phyloP scores from a whole-genome alignment of 768 basidiomycete species.

The Clitopilus passeckerianus region DNA sequence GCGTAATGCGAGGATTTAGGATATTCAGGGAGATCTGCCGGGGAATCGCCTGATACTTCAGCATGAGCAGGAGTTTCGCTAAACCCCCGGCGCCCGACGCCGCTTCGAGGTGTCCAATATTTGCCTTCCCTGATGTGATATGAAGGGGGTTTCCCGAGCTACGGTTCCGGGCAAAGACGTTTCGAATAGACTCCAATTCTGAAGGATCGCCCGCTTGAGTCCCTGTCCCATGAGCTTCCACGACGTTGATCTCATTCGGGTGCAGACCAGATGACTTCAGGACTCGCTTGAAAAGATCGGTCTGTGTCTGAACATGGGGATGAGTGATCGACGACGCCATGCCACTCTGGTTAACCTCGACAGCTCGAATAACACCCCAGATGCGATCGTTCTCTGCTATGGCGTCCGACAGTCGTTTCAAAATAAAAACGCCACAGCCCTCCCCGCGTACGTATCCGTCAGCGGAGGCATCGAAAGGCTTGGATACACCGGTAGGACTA shows the following conservation, averaged over 20 bases:
- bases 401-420: conserved; percentile 69
- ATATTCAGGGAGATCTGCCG: conserved; percentile 51
- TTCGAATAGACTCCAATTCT: conserved; percentile 60
- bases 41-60: conserved; percentile 51
- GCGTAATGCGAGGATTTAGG: conserved; percentile 53
- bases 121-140: conserved; percentile 66
- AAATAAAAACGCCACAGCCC: conserved; percentile 65
- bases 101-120: conserved; percentile 72
- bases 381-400: conserved; percentile 62
- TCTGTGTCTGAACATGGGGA: conserved; percentile 62
- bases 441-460: conserved; percentile 73
- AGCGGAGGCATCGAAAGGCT: conserved; percentile 64
- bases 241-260: conserved; percentile 46
- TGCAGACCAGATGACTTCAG: conserved; percentile 39
- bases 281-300: conserved; percentile 45
- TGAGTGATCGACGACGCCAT: conserved; percentile 65
- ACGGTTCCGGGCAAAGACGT: conserved; percentile 41
- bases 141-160: conserved; percentile 47
- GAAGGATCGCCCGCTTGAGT: conserved; percentile 66
- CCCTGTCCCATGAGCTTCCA: conserved; percentile 75
- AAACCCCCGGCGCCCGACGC: conserved; percentile 71
- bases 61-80: conserved; percentile 69
- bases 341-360: conserved; percentile 72
- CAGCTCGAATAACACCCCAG: conserved; percentile 60
- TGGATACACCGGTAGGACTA: conserved; percentile 62